A percentile compares a stretch with the other conserved stretches of the same genome.
Conservation (phyloP, 1,284 basidiomycete genomes). For the Sparassis latifolia region DNA sequence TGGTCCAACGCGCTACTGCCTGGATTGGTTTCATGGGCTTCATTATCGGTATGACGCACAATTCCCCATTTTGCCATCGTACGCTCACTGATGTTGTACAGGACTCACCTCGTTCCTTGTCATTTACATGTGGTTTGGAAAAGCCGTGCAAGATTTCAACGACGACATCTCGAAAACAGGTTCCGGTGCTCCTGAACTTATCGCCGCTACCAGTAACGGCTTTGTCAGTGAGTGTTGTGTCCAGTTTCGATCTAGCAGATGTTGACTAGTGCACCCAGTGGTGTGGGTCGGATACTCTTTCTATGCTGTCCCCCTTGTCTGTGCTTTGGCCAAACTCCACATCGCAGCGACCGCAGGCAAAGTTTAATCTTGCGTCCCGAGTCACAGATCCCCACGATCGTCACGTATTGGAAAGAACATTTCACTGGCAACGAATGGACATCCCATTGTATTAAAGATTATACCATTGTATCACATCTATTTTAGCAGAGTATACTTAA, state of each 20-base stretch:
- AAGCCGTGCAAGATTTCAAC: conserved; percentile 74
- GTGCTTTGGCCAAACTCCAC: conserved; percentile 66
- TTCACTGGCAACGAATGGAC: not conserved
- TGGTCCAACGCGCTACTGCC: conserved; percentile 52
- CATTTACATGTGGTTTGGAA: conserved; percentile 75
- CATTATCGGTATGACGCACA: conserved; percentile 45
- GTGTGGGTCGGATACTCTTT: conserved; percentile 73
- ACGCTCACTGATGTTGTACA: conserved; percentile 19
- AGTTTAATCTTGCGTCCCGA: conserved; percentile 11
- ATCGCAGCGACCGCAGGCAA: conserved; percentile 30
- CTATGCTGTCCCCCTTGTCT: conserved; percentile 62
- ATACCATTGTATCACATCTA: no score
- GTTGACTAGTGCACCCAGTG: conserved; percentile 37
- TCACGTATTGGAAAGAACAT: no score
- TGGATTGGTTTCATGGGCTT: conserved; percentile 74
- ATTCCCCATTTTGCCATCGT: not conserved
- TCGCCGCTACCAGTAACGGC: conserved; percentile 62
- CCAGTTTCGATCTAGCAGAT: not conserved
- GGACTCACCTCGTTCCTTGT: conserved; percentile 68
- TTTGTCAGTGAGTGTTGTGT: conserved; percentile 57
- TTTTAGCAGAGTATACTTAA: no score
- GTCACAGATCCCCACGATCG: not conserved
- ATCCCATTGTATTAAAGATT: not conserved
- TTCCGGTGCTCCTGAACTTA: conserved; percentile 45
- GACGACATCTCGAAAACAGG: conserved; percentile 47